Base-by-base conservation (phyloP, 805 yeast genomes). In the Candida succiphila region DNA sequence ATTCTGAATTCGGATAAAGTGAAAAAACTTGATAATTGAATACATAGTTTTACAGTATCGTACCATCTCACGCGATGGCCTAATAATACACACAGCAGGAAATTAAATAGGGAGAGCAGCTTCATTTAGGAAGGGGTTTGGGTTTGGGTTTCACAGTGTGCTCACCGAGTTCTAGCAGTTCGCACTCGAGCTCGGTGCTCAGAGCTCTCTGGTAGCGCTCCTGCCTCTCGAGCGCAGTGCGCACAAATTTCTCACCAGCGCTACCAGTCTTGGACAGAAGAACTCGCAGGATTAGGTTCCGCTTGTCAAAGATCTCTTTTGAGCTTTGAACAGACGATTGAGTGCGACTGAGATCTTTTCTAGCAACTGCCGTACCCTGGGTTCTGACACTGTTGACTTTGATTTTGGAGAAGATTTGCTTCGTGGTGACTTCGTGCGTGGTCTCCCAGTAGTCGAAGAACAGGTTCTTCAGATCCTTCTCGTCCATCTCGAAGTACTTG, bases 221-320 rank as follows among this genome's bases (percentile, higher is more conserved):
- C 31, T 51, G 57, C 10, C 45, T 31, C 32, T 55, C 58, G 4
- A 55, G 32, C 3, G 39, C 31, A 3, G 30, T 33, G 28, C 41
- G 47, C 4, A 52, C 60, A 31, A 39, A 43, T n/a, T 42, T 43
- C 15, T 8, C 20, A 12, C 44, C 31, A 17, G 49, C 52, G n/a
- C 29, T 12, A 4, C n/a, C 27, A 8, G 16, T 19, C 25, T 46
- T 51, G 13, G 87, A 64, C 18, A 87, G 56, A 34, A 89, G 51
- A 13, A 86, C 64, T 32, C 96, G 66, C 39, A 89, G 56, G 6
- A 88, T 64, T 10, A 86, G 67, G 44, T 85, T 85, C 44, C 62
- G 56, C 27, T 60, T 58, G 23, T 34, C 43, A 16, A 32, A 14
- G 1, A 68, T 74, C 21, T 63, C 66, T 12, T 59, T 55, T 10